Base-by-base conservation (phyloP, 1,139 yeast genomes). In the Chernovozyma sophiae-reginae region DNA sequence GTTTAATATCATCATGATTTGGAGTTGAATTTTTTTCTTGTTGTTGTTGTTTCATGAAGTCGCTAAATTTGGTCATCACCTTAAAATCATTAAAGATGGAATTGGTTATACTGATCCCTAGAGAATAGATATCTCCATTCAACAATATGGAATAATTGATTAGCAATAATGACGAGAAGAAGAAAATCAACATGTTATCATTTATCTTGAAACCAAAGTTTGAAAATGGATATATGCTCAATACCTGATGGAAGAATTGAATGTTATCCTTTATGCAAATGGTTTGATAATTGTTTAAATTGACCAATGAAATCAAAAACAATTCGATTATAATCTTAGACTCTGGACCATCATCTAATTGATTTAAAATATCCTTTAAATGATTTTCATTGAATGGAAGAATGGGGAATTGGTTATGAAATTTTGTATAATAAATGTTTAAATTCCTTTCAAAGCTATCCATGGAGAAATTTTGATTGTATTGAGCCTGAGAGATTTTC, bases 11-110 rank as follows among this genome's bases (percentile, higher is more conserved):
- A 43, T 71, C 77, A 38, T 59, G 57, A 17, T 46, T 19, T 20
- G 11, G 19, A 7, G 7, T 6, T 19, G 31, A 15, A 19, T 14
- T 38, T 30, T 44, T 44, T 7, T 20, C 10, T 7, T 20, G 8
- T 6, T 20, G 6, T 20, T 20, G 23, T 7, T 6, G 6, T 16
- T 14, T 16, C 17, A 28, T 19, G 20, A 12, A 17, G 43, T 45
- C 52, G 29, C 51, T 43, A 47, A 64, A 65, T 42, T 52, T 61
- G 45, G 72, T 75, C 50, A 67, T 59, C 3, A 81, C 61, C 43
- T 71, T 72, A 53, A 76, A 73, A 47, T 80, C 87, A 52, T 77
- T 77, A 50, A 81, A 75, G 10, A 79, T 65, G 2, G 81, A 64
- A 11, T 72, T 65, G 1, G 83, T 62, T 43, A 74, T 58, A 2